A percentile compares a stretch with the other conserved stretches of the same genome.
Evolutionary conservation across 345 rosid genomes (phyloP).

Genomic region (Eucalyptus victrix): DNA sequence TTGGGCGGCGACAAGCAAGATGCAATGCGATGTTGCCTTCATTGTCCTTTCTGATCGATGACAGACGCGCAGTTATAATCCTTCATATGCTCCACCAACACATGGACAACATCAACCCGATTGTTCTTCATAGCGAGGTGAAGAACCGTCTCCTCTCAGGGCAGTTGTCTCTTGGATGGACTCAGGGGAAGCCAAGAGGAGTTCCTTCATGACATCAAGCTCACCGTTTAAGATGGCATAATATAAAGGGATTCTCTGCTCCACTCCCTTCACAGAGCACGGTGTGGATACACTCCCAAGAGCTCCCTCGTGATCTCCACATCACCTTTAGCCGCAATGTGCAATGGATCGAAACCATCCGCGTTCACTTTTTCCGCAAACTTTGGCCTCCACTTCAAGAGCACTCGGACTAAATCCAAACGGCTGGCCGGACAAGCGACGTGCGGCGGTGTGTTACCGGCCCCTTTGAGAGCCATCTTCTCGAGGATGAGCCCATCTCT

Average conservation of each 20-base stretch:
- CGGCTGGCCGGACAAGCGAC: background rate
- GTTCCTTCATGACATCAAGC: background rate
- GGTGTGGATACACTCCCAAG: background rate
- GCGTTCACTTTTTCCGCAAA: background rate
- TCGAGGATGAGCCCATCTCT: background rate
- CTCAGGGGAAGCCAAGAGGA: background rate
- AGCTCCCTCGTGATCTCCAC: background rate
- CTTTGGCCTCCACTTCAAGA: background rate
- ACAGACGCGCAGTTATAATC: rapidly evolving
- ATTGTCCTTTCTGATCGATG: too few relatives aligned
- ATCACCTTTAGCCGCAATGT: background rate
- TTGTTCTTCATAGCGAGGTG: background rate
- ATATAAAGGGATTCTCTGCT: rapidly evolving
- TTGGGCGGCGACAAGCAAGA: too few relatives aligned
- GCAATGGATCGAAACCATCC: background rate
- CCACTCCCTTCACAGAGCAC: background rate
- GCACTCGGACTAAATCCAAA: background rate
- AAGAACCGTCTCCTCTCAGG: background rate
- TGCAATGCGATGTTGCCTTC: too few relatives aligned
- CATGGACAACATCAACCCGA: background rate
- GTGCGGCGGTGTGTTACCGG: background rate
- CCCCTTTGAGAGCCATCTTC: background rate
- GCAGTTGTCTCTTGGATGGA: background rate
- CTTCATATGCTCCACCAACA: background rate
- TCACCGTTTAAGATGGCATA: background rate